These are phyloP conservation scores for Trichoderma lentiforme DNA, from an alignment of 2,329 filamentous ascomycete species.

Conservation along the genomic window DNA sequence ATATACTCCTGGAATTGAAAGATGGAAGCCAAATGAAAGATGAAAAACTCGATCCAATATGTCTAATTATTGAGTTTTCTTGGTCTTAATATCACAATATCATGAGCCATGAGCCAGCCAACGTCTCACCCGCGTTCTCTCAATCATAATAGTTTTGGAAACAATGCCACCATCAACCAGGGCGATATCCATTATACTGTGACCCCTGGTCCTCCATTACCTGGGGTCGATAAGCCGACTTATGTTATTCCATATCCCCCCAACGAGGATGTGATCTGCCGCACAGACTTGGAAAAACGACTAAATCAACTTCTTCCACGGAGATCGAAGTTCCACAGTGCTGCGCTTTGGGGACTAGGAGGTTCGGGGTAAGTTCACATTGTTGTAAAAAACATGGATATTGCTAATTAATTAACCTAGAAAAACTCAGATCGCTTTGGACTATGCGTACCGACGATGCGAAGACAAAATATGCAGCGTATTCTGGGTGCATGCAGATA, in stretches of 20 bases:
- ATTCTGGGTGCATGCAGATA: background rate
- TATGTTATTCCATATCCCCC: background rate
- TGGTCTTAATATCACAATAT: background rate
- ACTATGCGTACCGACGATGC: background rate
- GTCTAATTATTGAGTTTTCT: background rate
- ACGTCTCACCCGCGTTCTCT: background rate
- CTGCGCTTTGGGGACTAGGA: background rate
- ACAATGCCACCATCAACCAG: background rate
- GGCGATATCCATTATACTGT: background rate
- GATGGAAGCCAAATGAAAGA: background rate
- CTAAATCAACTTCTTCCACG: background rate
- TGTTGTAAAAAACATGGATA: background rate
- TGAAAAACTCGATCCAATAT: background rate
- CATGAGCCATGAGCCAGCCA: background rate
- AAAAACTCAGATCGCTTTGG: background rate
- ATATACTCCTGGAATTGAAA: background rate
- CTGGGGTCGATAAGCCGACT: background rate
- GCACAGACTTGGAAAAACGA: background rate
- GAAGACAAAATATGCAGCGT: background rate
- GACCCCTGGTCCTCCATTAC: background rate
- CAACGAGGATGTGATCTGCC: background rate
- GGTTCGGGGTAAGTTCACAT: background rate
- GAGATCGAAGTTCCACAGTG: background rate
- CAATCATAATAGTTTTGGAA: background rate
- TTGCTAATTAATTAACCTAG: background rate